Percentiles rank a stretch among this genome's conserved stretches.
Conservation (phyloP, 192 early-diverging fungal species). For the Coemansia sp. region DNA sequence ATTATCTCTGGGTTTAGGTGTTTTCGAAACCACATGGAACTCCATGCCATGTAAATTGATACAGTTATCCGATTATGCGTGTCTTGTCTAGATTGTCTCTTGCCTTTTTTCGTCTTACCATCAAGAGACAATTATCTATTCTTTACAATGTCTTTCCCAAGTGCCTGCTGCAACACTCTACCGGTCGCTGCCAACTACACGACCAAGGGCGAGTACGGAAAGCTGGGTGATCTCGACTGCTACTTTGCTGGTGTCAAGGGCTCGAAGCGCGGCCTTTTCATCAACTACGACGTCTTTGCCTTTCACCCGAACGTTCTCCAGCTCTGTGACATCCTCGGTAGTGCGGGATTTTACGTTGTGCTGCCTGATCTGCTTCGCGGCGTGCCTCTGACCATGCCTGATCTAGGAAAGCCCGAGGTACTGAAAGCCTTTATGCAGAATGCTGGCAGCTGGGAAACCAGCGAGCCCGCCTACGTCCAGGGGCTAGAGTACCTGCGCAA, state of each 20-base stretch:
- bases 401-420: conserved; percentile 37
- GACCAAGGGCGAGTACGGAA: conserved; percentile 38
- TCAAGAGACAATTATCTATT: neutral
- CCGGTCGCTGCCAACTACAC: conserved; percentile 57
- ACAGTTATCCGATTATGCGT: neutral
- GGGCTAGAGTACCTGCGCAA: conserved; percentile 25
- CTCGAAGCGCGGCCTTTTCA: conserved; percentile 65
- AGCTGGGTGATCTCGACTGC: conserved; percentile 39
- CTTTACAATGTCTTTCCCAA: conserved; percentile 45
- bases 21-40: too few relatives aligned
- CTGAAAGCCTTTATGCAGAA: conserved; percentile 50
- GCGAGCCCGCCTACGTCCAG: conserved; percentile 13
- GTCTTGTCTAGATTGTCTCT: neutral
- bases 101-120: neutral
- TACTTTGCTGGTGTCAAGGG: conserved; percentile 47
- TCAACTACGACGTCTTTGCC: conserved; percentile 75
- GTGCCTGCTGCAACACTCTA: conserved; percentile 61
- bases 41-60: too few relatives aligned
- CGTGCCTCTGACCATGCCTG: conserved; percentile 41
- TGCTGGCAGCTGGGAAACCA: conserved; percentile 36
- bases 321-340: conserved; percentile 62
- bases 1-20: too few relatives aligned
- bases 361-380: conserved; percentile 71
- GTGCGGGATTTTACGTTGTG: conserved; percentile 63
- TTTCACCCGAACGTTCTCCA: conserved; percentile 67